Evolutionary conservation across 192 early-diverging fungal species (phyloP).

Genomic region (Obelidium mucronatum): DNA sequence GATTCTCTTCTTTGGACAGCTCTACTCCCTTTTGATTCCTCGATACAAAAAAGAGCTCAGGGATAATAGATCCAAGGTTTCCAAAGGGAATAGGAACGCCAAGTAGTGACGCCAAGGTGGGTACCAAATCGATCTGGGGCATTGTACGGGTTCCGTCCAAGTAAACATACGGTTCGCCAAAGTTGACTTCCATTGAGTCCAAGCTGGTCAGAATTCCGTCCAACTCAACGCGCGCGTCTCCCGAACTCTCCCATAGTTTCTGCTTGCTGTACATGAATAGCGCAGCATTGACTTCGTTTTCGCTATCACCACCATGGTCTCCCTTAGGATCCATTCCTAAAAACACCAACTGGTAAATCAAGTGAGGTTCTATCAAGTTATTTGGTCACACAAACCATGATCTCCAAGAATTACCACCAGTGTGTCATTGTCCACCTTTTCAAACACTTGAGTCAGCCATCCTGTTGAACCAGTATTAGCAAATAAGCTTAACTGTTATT

Average conservation of each 20-base stretch:
- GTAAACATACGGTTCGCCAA: conserved; percentile 40
- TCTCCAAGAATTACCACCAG: conserved; percentile 92
- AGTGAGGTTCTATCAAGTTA: background rate
- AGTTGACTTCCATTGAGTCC: conserved; percentile 10
- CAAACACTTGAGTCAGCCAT: conserved; percentile 71
- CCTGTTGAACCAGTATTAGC: too few species aligned
- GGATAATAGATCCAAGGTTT: conserved; percentile 87
- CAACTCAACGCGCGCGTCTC: background rate
- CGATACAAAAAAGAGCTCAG: conserved; percentile 75
- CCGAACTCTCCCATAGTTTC: conserved; percentile 38
- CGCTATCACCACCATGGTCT: conserved; percentile 96
- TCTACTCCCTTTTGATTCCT: background rate
- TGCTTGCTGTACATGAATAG: conserved; percentile 83
- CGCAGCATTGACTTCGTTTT: conserved; percentile 85
- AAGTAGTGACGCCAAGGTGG: conserved; percentile 81
- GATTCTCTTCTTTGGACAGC: conserved; percentile 6
- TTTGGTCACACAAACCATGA: conserved; percentile 68
- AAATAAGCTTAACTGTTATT: too few species aligned
- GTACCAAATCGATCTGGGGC: conserved; percentile 91
- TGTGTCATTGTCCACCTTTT: conserved; percentile 77
- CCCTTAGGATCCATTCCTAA: conserved; percentile 85
- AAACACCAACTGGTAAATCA: background rate
- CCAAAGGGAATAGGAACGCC: conserved; percentile 92
- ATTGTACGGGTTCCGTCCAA: conserved; percentile 61
- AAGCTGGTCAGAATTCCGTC: background rate